phyloP scores from a whole-genome alignment of 2,329 filamentous ascomycete species.

The Neocatenulostroma microsporum region DNA sequence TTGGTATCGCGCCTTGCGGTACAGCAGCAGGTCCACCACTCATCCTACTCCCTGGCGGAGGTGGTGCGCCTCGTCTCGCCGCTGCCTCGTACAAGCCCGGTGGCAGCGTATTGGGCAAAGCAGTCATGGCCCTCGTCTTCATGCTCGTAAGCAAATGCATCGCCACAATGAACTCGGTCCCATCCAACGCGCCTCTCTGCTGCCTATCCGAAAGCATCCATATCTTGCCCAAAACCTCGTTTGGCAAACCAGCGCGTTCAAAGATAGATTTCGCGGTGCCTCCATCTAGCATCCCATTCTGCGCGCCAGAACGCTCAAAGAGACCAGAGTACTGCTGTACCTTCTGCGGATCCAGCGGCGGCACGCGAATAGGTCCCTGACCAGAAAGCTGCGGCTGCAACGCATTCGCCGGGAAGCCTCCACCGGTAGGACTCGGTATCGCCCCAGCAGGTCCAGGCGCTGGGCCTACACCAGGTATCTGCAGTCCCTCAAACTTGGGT shows the following conservation, averaged over 20 bases:
- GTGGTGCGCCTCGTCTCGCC: constrained; percentile 54
- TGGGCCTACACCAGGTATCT: constrained; percentile 28
- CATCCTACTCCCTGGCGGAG: constrained; percentile 35
- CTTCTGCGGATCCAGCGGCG: constrained; percentile 80
- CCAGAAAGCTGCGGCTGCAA: constrained; percentile 27
- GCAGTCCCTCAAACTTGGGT: constrained; percentile 81
- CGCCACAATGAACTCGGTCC: constrained; percentile 92
- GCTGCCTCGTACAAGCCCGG: constrained; percentile 86
- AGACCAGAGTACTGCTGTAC: constrained; percentile 79
- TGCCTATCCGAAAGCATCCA: constrained; percentile 94
- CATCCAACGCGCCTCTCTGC: constrained; percentile 75
- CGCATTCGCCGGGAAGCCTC: constrained; percentile 17
- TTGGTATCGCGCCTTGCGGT: constrained; percentile 60
- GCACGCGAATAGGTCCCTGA: constrained; percentile 68
- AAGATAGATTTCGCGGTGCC: constrained; percentile 80
- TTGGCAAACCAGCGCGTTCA: constrained; percentile 81
- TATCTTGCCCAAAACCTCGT: constrained; percentile 85
- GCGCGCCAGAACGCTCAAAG: constrained; percentile 80
- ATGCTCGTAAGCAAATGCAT: constrained; percentile 95
- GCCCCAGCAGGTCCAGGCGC: constrained; percentile 8
- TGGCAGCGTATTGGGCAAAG: constrained; percentile 71
- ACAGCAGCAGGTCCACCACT: constrained; percentile 7
- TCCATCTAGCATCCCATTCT: constrained; percentile 67
- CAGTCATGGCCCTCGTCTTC: constrained; percentile 73
- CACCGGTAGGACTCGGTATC: constrained; percentile 18